Conservation (phyloP, 768 basidiomycete species). For the Pleurotus tuoliensis region DNA sequence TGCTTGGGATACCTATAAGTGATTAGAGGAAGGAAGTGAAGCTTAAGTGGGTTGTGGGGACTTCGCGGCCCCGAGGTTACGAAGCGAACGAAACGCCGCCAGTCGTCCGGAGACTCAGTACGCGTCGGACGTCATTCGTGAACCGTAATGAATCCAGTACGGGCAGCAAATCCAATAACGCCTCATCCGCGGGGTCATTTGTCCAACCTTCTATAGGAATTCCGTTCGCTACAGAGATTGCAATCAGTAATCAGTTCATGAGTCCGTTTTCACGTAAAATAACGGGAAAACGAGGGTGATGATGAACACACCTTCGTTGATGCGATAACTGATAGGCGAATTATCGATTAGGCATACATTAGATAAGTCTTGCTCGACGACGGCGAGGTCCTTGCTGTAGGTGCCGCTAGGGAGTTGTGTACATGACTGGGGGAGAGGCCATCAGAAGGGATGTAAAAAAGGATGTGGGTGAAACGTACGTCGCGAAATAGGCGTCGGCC, state of each 20-base stretch:
- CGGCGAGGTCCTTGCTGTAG: constrained; percentile 88
- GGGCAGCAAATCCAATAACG: constrained; percentile 90
- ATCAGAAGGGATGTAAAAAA: constrained; percentile 1
- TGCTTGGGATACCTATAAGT: not conserved
- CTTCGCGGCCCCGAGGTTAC: constrained; percentile 15
- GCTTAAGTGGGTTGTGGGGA: too few relatives aligned
- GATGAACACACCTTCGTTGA: constrained; percentile 76
- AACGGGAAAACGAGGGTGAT: not conserved
- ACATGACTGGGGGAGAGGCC: constrained; percentile 61
- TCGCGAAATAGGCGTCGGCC: constrained; percentile 89
- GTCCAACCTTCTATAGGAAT: constrained; percentile 99
- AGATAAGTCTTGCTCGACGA: constrained; percentile 88
- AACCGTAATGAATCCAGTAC: constrained; percentile 95
- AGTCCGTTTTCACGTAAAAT: not conserved
- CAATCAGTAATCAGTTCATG: not conserved
- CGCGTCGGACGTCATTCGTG: constrained; percentile 90
- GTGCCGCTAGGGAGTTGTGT: constrained; percentile 89
- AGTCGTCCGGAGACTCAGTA: constrained; percentile 66
- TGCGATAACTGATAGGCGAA: constrained; percentile 86
- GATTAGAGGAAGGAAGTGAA: too few relatives aligned
- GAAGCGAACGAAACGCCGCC: constrained; percentile 25
- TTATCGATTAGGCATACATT: constrained; percentile 95
- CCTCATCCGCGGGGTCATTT: constrained; percentile 94
- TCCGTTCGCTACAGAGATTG: constrained; percentile 71
- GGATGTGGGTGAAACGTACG: constrained; percentile 43